Percentiles rank a stretch among this genome's conserved stretches.
Evolutionary conservation across 306 rosid species (phyloP).

Genomic region (Vigna unguiculata): DNA sequence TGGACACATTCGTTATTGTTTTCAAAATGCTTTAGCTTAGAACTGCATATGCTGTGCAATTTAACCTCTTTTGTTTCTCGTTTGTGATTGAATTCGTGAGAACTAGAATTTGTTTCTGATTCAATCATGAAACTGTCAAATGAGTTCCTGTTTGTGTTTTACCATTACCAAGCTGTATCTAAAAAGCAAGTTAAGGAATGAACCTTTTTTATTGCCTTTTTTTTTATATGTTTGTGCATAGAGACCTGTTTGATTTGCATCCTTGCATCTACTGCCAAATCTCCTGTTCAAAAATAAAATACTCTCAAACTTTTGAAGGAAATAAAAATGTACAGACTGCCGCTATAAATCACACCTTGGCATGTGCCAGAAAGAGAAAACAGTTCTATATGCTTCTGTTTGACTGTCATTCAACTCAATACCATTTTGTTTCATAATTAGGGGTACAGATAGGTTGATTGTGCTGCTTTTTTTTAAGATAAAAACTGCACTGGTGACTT

Average conservation of each 20-base stretch:
- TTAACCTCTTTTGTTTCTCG: not conserved
- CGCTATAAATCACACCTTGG: not conserved
- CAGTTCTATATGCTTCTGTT: not conserved
- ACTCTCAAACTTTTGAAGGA: not conserved
- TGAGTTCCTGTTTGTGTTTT: not conserved
- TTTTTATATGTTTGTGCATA: not conserved
- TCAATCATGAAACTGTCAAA: not conserved
- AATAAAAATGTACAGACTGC: not conserved
- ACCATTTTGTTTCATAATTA: not conserved
- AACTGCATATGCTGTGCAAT: not conserved
- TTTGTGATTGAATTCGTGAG: not conserved
- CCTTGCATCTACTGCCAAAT: not conserved
- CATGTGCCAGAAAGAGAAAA: not conserved
- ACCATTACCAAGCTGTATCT: not conserved
- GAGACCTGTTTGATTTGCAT: not conserved
- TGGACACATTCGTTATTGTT: not conserved
- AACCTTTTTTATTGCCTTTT: not conserved
- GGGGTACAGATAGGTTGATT: not conserved
- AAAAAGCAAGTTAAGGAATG: not conserved
- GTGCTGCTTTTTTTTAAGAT: not conserved
- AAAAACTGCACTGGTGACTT: not conserved
- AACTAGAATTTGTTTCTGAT: constrained; percentile 20
- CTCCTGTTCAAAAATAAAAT: not conserved
- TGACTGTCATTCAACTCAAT: too few species aligned
- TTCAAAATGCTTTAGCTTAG: not conserved